Evolutionary conservation across 2,329 filamentous ascomycete species (phyloP).

Genomic region (Zymoseptoria pseudotritici): DNA sequence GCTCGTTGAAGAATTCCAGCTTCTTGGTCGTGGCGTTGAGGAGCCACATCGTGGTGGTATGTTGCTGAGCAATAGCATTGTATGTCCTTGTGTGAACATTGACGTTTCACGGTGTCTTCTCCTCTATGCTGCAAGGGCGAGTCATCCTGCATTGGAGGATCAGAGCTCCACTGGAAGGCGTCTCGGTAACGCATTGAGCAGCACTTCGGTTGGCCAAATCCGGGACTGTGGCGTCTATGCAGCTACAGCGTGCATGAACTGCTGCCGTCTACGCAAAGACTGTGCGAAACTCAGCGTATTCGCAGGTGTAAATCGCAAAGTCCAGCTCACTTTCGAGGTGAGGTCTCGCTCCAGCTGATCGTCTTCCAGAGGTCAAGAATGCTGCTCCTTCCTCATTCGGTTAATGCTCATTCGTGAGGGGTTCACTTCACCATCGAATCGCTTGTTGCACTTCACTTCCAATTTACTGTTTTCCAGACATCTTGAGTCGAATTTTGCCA

Average conservation of each 20-base stretch:
- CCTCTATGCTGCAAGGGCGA: background rate
- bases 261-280: no score
- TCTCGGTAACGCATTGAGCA: background rate
- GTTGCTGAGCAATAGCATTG: background rate
- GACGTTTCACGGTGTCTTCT: background rate
- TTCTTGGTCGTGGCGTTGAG: constrained; percentile 10
- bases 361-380: no score
- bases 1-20: constrained; percentile 14
- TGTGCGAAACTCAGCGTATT: no score
- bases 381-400: no score
- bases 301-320: no score
- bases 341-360: no score
- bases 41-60: constrained; percentile 13
- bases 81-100: background rate
- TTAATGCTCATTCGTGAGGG: no score
- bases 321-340: no score
- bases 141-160: background rate
- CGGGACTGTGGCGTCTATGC: background rate
- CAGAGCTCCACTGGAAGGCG: background rate
- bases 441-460: no score
- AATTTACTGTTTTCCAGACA: no score
- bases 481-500: no score
- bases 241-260: background rate
- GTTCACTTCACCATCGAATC: no score
- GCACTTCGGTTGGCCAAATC: background rate